Percentiles rank a stretch among this genome's conserved stretches.
Conservation (phyloP, 768 basidiomycete genomes). For the Mycena alexandri region DNA sequence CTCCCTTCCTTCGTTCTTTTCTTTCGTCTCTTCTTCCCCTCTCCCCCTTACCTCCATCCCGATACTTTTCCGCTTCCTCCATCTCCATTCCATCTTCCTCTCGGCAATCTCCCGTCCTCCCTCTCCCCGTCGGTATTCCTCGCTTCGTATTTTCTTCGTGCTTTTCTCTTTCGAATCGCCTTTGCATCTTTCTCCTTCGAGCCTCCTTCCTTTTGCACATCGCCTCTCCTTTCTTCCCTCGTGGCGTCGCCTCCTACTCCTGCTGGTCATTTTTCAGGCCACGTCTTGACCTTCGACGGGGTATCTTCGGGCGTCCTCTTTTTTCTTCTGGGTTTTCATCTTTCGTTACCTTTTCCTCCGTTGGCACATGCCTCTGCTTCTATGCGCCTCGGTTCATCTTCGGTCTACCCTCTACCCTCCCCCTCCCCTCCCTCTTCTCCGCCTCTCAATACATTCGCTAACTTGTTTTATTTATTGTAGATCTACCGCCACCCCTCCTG, state of each 20-base stretch:
- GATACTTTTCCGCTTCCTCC: background rate
- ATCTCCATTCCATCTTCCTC: background rate
- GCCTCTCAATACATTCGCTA: background rate
- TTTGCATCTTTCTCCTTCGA: background rate
- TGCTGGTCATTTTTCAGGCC: background rate
- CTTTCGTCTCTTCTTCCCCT: background rate
- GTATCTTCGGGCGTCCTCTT: background rate
- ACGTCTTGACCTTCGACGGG: background rate
- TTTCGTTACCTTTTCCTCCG: background rate
- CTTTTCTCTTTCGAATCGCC: no score
- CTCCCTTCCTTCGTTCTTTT: background rate
- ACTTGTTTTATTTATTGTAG: slow-evolving; percentile 49
- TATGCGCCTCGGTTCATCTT: background rate
- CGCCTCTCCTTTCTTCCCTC: background rate
- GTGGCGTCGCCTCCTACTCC: background rate
- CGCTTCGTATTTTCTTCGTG: background rate
- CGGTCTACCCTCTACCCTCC: background rate
- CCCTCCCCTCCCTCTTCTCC: background rate
- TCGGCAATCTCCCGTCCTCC: background rate
- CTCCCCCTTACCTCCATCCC: background rate
- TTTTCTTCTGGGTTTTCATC: no score
- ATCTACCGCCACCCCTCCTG: slow-evolving; percentile 94
- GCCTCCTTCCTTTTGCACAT: background rate
- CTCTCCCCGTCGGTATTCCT: background rate
- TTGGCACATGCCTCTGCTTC: no score